Evolutionary conservation across 495 filamentous ascomycete genomes (phyloP).

Genomic region (Neurospora discreta): DNA sequence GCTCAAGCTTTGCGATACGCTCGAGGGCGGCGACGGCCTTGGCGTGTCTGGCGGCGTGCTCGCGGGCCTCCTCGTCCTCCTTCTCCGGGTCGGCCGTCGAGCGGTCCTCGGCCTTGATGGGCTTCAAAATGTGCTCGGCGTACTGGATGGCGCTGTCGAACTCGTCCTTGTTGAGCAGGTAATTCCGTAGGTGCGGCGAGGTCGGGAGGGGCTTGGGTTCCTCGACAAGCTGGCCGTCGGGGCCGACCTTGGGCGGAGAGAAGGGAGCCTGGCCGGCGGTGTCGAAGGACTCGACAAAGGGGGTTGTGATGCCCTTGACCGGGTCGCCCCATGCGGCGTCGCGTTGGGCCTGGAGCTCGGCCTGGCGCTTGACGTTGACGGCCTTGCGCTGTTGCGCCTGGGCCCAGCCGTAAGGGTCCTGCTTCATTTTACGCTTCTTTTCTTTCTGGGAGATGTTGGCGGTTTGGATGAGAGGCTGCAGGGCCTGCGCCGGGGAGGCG

Average conservation of each 20-base stretch:
- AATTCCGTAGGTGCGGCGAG: slow-evolving; percentile 50
- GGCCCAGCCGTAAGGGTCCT: slow-evolving; percentile 57
- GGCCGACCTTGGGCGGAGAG: slow-evolving; percentile 24
- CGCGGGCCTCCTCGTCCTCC: slow-evolving; percentile 23
- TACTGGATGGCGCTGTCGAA: slow-evolving; percentile 51
- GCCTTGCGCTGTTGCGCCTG: slow-evolving; percentile 69
- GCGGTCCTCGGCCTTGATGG: slow-evolving; percentile 27
- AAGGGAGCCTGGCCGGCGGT: slow-evolving; percentile 33
- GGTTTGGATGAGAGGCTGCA: slow-evolving; percentile 39
- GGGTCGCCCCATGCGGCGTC: slow-evolving; percentile 58
- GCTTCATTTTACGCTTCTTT: slow-evolving; percentile 38
- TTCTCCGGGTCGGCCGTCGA: slow-evolving; percentile 33
- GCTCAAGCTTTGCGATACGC: slow-evolving; percentile 63
- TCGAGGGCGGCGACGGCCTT: slow-evolving; percentile 55
- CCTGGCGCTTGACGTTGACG: slow-evolving; percentile 63
- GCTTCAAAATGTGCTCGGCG: slow-evolving; percentile 52
- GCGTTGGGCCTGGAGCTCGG: slow-evolving; percentile 50
- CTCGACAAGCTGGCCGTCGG: slow-evolving; percentile 22
- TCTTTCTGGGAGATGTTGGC: slow-evolving; percentile 35
- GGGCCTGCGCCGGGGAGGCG: slow-evolving; percentile 14
- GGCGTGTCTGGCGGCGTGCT: slow-evolving; percentile 35
- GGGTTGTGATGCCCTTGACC: slow-evolving; percentile 61
- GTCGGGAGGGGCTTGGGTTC: slow-evolving; percentile 29
- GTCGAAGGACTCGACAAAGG: slow-evolving; percentile 77
- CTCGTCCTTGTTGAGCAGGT: slow-evolving; percentile 56